Evolutionary conservation across 2,329 filamentous ascomycete genomes (phyloP).

Genomic region (Xylariomycetidae sp.): DNA sequence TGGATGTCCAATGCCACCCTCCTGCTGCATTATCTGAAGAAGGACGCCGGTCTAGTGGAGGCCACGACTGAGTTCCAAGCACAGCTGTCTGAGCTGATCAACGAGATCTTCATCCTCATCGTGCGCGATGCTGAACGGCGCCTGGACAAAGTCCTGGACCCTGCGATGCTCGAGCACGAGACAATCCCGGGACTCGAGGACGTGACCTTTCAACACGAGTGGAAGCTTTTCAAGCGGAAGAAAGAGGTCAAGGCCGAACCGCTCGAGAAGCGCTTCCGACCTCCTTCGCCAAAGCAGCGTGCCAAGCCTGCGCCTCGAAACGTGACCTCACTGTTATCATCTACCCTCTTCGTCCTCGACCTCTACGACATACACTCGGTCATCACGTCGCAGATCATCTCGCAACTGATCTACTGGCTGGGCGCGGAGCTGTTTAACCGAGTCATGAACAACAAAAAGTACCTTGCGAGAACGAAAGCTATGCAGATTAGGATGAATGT

Average conservation of each 20-base stretch:
- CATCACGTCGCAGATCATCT: conserved; percentile 84
- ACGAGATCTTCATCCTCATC: conserved; percentile 97
- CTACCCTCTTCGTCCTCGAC: conserved; percentile 92
- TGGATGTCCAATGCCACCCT: conserved; percentile 98
- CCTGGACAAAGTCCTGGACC: conserved; percentile 91
- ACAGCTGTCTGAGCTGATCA: conserved; percentile 88
- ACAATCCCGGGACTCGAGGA: conserved; percentile 97
- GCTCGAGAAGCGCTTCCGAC: conserved; percentile 81
- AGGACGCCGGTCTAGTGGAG: conserved; percentile 75
- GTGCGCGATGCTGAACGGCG: conserved; percentile 92
- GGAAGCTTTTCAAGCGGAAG: conserved; percentile 94
- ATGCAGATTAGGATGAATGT: conserved; percentile 99
- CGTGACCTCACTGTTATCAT: conserved; percentile 90
- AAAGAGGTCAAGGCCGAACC: conserved; percentile 86
- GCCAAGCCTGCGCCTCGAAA: conserved; percentile 91
- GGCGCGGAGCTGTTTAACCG: conserved; percentile 95
- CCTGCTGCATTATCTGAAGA: conserved; percentile 93
- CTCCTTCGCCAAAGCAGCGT: conserved; percentile 86
- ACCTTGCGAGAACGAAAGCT: conserved; percentile 90
- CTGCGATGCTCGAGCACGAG: conserved; percentile 94
- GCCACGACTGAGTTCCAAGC: conserved; percentile 85
- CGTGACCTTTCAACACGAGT: conserved; percentile 95
- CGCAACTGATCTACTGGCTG: conserved; percentile 93
- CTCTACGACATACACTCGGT: conserved; percentile 99
- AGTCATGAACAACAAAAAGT: conserved; percentile 93